A percentile compares a stretch with the other conserved stretches of the same genome.
Evolutionary conservation across 1,139 yeast species (phyloP).

Genomic region (Pneumocystis oryctolagi): DNA sequence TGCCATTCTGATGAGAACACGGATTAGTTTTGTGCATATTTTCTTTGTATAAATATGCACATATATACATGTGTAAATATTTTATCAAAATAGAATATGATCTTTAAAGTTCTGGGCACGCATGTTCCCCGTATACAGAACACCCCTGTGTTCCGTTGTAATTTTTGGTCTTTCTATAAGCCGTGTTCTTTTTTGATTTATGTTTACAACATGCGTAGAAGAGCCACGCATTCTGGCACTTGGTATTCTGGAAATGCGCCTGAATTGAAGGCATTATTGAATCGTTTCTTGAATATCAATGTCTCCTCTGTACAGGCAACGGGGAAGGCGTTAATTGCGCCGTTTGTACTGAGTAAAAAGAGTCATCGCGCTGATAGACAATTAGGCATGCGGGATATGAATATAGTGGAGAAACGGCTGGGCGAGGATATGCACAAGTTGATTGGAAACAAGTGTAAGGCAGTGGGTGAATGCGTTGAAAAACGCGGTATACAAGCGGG

Average conservation of each 20-base stretch:
- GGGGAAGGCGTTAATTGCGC: neutral
- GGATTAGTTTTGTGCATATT: no score
- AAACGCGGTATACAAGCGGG: neutral
- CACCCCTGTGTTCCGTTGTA: no score
- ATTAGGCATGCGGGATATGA: constrained; percentile 70
- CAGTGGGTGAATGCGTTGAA: neutral
- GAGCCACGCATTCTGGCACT: neutral
- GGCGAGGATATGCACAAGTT: constrained; percentile 61
- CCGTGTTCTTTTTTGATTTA: no score
- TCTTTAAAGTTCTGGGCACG: no score
- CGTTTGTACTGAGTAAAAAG: neutral
- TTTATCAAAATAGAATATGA: no score
- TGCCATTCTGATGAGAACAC: no score
- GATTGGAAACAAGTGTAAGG: constrained; percentile 36
- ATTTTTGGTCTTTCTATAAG: no score
- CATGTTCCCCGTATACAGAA: no score
- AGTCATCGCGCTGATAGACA: neutral
- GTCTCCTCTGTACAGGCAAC: no score
- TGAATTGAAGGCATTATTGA: neutral
- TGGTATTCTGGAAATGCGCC: neutral
- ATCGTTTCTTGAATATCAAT: neutral
- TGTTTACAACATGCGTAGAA: neutral
- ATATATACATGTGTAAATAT: no score
- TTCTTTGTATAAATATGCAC: no score
- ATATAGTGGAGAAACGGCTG: constrained; percentile 66